Conservation (phyloP, 176 grass and related monocot species). For the Carex littledalei region DNA sequence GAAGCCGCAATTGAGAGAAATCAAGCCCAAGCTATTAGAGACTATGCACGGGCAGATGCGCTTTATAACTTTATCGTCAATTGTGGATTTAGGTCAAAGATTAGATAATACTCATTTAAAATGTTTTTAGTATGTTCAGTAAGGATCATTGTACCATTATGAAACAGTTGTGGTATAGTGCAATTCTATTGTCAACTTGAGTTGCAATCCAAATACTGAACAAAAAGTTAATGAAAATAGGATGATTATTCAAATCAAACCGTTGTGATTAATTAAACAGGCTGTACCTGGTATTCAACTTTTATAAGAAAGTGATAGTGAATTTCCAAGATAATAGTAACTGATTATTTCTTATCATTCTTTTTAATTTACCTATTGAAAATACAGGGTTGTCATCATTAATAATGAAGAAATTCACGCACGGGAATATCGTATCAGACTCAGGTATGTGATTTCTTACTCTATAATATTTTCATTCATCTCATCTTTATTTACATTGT, state of each 20-base stretch:
- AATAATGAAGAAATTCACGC: slow-evolving; percentile 37
- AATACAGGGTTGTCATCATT: slow-evolving; percentile 24
- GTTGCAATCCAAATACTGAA: neutral
- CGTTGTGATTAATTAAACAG: neutral
- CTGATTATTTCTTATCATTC: neutral
- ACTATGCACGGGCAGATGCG: slow-evolving; percentile 4
- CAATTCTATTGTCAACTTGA: no score
- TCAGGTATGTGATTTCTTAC: slow-evolving; percentile 33
- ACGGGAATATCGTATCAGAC: slow-evolving; percentile 57
- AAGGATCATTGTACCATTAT: neutral
- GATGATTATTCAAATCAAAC: neutral
- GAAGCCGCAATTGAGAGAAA: slow-evolving; percentile 5
- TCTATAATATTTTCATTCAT: neutral
- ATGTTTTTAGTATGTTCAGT: neutral
- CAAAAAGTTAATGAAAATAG: neutral
- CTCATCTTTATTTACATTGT: neutral
- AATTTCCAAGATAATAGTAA: neutral
- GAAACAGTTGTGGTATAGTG: neutral
- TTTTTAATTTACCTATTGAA: neutral
- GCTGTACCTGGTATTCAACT: neutral
- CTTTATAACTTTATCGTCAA: neutral
- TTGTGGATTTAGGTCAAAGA: neutral
- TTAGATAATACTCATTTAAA: neutral
- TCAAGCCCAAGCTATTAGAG: neutral
- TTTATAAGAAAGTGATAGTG: neutral